Base-by-base conservation (phyloP, 108 stramenopile genomes). In the Licmophora abbreviata region DNA sequence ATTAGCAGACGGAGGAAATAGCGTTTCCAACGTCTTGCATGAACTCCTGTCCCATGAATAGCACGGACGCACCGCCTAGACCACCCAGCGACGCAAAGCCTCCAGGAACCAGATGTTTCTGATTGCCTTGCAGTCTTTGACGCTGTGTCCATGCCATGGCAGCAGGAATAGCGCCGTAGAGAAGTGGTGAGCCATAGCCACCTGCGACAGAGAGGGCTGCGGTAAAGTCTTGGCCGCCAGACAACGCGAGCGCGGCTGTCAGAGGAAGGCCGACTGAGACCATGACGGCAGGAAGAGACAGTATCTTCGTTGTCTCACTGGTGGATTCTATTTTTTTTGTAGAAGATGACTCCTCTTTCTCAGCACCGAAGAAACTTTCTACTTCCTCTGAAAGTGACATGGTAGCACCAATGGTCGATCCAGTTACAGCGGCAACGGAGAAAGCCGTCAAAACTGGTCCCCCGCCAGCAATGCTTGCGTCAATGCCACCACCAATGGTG, bases 341-440 rank as follows among this genome's bases (percentile, higher is more conserved):
- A 2, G 38, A 5, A 15, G 20, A 35, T 9, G 9, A 11, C 12
- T 35, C 34, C 12, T 40, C 38, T 40, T 40, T 40, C 38, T 18
- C 1, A 1, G 38, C 20, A 18, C 5, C 38, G n/a, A n/a, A 25
- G n/a, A 46, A 25, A 24, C 14, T 24, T 35, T 79, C 75, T 12
- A 77, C 63, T 40, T 86, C 84, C 45, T 81, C 74, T 5, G 84
- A 61, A 18, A 79, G 29, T 6, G 75, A 74, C 64, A 79, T 76
- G 37, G 63, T 48, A 38, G 63, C 58, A 11, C 79, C 82, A 0
- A 81, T 44, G 11, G 66, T 58, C 1, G 74, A 74, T 34, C 82
- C 86, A 24, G 77, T 52, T 17, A 88, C 45, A 0, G 79, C 68
- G 4, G 67, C 56, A 12, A 76, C 42, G 1, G 82, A 73, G 59